Evolutionary conservation across 2,329 filamentous ascomycete genomes (phyloP), one percentile per base, ranked within the genome.

Genomic region (Polychaeton citri): DNA sequence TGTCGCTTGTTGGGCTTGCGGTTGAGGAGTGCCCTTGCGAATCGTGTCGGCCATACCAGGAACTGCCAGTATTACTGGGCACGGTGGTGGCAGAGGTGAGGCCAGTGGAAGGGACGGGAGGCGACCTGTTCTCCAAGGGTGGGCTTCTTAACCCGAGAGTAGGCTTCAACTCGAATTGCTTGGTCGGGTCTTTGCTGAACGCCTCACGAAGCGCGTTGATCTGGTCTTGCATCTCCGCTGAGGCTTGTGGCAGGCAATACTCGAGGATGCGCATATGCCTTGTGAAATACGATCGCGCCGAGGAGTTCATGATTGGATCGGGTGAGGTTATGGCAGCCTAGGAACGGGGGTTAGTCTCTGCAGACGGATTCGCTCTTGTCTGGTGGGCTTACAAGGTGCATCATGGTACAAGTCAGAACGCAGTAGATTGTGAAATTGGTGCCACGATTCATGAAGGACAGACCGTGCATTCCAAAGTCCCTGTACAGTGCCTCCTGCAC

Each of bases 341-440:
- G 2, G 6, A 9, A 17, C n/a, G n/a, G n/a, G 13, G 15, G 32
- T 55, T 26, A 19, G n/a, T 21, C 24, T 28, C 15, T 10, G 12
- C 12, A 32, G 54, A 37, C 53, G 48, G 33, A 32, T 33, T 28
- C 52, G 42, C 51, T 49, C 39, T 13, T 13, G 24, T 36, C 34
- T 33, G 33, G 13, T 31, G 28, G 33, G 72, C 84, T 60, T 68
- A 95, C 88, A 60, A 96, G 61, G 59, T 96, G 87, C 37, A 96
- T 71, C 60, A 95, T 87, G 17, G 88, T 87, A 63, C 87, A 94
- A 1, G 85, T 90, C 32, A 96, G 64, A 18, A 94, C 76, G 38
- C 79, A 77, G 53, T 96, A 96, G n/a, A 96, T 85, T 5, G 84
- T 85, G 52, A 94, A 96, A 59, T 87, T 94, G 55, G 93, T 86